Evolutionary conservation across 805 yeast genomes (phyloP).

Genomic region (Ogataea siamensis): DNA sequence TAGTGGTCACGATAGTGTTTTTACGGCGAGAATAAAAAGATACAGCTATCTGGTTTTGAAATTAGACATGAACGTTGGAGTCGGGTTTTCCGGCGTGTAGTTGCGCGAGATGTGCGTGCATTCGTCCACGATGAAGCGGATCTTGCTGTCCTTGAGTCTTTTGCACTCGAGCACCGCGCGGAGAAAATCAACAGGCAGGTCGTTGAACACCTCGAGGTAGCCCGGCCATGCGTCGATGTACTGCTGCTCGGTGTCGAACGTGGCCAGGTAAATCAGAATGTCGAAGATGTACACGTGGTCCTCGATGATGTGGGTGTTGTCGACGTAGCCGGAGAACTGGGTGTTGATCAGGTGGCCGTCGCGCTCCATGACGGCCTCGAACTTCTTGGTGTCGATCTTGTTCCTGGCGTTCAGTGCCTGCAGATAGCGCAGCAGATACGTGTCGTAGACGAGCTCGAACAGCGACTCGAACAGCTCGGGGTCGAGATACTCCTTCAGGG

Average conservation of each 20-base stretch:
- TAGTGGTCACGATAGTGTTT: slow-evolving; percentile 35
- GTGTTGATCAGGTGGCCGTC: slow-evolving; percentile 60
- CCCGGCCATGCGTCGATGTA: slow-evolving; percentile 41
- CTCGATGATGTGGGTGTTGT: slow-evolving; percentile 37
- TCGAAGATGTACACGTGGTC: slow-evolving; percentile 59
- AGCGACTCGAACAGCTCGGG: slow-evolving; percentile 32
- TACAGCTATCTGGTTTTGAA: slow-evolving; percentile 9
- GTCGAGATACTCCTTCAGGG: slow-evolving; percentile 30
- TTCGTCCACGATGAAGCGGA: slow-evolving; percentile 28
- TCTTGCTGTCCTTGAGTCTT: slow-evolving; percentile 31
- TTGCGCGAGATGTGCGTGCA: slow-evolving; percentile 19
- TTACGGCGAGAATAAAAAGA: slow-evolving; percentile 17
- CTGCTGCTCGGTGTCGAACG: slow-evolving; percentile 43
- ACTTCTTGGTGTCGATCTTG: slow-evolving; percentile 30
- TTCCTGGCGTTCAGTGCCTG: slow-evolving; percentile 22
- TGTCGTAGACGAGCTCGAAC: slow-evolving; percentile 36
- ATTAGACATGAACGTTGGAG: slow-evolving; percentile 22
- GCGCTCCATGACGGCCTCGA: slow-evolving; percentile 50
- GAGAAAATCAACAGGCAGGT: slow-evolving; percentile 71
- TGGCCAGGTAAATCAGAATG: slow-evolving; percentile 55
- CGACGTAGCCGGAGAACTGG: slow-evolving; percentile 43
- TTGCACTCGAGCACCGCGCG: slow-evolving; percentile 57
- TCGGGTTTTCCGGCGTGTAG: slow-evolving; percentile 12
- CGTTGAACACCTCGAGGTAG: slow-evolving; percentile 65
- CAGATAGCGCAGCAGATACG: slow-evolving; percentile 39